Evolutionary conservation across 139 green algal genomes (phyloP).

Genomic region (Eudorina sp.): DNA sequence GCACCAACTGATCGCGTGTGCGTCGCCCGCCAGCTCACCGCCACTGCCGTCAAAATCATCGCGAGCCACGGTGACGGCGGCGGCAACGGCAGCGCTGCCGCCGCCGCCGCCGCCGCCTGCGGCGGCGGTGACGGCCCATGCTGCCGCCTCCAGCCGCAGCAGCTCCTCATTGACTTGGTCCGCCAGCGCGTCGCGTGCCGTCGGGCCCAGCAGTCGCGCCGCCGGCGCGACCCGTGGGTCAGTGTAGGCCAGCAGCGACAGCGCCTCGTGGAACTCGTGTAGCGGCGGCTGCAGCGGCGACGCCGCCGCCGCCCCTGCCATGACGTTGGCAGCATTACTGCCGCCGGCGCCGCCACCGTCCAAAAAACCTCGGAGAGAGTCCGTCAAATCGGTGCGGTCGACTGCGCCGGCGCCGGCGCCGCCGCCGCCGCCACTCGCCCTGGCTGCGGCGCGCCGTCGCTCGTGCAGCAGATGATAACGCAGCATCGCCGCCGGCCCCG

Average conservation of each 20-base stretch:
- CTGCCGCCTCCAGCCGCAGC: not conserved
- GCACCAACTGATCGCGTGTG: not conserved
- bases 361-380: too few species aligned
- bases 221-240: constrained; percentile 12
- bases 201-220: not conserved
- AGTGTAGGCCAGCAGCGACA: constrained; percentile 17
- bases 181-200: not conserved
- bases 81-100: not conserved
- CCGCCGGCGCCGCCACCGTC: not conserved
- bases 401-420: not conserved
- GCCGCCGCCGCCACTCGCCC: too few species aligned
- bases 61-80: not conserved
- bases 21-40: not conserved
- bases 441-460: not conserved
- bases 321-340: not conserved
- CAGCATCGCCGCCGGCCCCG: not conserved
- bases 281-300: not conserved
- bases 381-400: not conserved
- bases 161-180: not conserved
- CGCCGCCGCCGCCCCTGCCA: not conserved
- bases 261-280: constrained; percentile 10
- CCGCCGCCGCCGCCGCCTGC: not conserved
- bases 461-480: not conserved
- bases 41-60: too few species aligned
- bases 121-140: not conserved